These are phyloP conservation scores for Sporothrix dimorphospora DNA, from an alignment of 2,329 filamentous ascomycete genomes.

Conservation along the genomic window DNA sequence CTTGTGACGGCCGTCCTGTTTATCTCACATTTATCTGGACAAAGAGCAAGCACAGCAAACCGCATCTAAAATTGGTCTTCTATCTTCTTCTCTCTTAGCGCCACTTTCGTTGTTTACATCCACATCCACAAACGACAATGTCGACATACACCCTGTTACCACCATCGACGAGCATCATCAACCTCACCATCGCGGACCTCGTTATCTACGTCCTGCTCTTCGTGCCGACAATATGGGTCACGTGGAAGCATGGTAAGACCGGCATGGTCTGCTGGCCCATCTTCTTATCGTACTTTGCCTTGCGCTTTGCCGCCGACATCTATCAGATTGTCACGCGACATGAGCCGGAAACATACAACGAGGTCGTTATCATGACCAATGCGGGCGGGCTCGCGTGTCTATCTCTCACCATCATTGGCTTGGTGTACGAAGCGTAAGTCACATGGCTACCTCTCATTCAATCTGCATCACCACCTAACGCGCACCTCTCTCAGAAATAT, in stretches of 20 bases:
- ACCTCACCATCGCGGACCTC: constrained; percentile 36
- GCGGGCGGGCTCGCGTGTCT: constrained; percentile 38
- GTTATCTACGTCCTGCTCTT: constrained; percentile 35
- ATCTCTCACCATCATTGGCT: constrained; percentile 36
- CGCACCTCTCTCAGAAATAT: constrained; percentile 30
- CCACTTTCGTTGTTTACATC: neutral
- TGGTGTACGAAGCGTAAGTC: constrained; percentile 39
- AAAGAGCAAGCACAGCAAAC: no score
- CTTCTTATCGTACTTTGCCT: constrained; percentile 35
- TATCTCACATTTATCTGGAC: no score
- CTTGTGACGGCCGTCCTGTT: neutral
- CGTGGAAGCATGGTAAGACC: constrained; percentile 39
- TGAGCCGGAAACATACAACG: constrained; percentile 34
- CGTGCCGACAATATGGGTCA: constrained; percentile 33
- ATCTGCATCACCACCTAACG: neutral
- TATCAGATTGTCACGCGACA: constrained; percentile 36
- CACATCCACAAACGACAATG: neutral
- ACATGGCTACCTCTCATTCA: no score
- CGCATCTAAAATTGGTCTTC: no score
- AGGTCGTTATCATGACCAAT: constrained; percentile 38
- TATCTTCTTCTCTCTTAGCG: neutral
- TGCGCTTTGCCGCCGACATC: constrained; percentile 36
- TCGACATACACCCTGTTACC: constrained; percentile 11
- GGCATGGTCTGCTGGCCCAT: constrained; percentile 42
- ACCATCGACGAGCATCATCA: constrained; percentile 28